Evolutionary conservation across 257 asterid species (phyloP).

Genomic region (Coffea eugenioides): DNA sequence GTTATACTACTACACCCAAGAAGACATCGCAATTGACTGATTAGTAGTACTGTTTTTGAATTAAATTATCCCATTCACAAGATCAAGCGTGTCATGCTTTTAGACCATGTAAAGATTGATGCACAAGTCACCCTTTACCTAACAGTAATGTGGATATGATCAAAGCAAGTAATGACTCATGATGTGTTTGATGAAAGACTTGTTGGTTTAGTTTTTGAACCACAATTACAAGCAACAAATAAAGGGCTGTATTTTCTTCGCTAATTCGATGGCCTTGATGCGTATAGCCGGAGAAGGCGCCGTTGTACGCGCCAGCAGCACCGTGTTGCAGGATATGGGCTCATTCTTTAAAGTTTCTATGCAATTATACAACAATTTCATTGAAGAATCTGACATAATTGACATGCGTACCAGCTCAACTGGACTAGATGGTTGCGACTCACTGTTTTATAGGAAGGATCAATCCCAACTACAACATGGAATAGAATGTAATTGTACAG

Average conservation of each 20-base stretch:
- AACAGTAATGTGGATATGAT: slow-evolving; percentile 1
- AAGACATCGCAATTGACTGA: no score
- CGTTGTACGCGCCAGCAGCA: slow-evolving; percentile 9
- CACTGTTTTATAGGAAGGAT: no score
- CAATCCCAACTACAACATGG: not conserved
- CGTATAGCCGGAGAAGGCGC: slow-evolving; percentile 1
- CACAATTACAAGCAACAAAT: not conserved
- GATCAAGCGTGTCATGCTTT: not conserved
- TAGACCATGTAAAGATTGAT: not conserved
- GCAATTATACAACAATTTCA: slow-evolving; percentile 5
- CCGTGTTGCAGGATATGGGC: not conserved
- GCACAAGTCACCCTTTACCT: slow-evolving; percentile 15
- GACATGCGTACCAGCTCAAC: not conserved
- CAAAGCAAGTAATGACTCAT: not conserved
- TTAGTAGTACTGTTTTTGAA: not conserved
- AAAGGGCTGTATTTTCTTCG: not conserved
- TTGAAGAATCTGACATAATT: slow-evolving; percentile 2
- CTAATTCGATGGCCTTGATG: not conserved
- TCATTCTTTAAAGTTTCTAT: not conserved
- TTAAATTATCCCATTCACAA: not conserved
- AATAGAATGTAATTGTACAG: not conserved
- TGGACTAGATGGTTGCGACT: not conserved
- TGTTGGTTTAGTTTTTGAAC: not conserved
- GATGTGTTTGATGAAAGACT: not conserved
- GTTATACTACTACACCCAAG: not conserved